Percentiles rank a stretch among this genome's conserved stretches.
These are phyloP conservation scores for Jacaranda copaia DNA, from an alignment of 257 asterid genomes.

Conservation along the genomic window DNA sequence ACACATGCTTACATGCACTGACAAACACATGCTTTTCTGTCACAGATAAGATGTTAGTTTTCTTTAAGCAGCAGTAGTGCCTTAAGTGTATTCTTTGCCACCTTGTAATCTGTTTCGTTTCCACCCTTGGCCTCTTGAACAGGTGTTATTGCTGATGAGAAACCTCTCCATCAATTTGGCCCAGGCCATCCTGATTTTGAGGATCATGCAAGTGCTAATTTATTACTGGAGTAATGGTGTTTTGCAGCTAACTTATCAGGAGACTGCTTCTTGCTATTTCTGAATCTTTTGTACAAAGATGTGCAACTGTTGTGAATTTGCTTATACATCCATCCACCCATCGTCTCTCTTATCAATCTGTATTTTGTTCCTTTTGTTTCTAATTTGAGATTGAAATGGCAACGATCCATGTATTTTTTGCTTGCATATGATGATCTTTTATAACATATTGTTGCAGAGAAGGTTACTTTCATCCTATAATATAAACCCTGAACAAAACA, in stretches of 20 bases:
- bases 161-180: constrained; percentile 62
- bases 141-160: constrained; percentile 28
- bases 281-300: not conserved
- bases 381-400: no score
- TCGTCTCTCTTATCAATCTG: not conserved
- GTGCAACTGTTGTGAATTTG: constrained; percentile 6
- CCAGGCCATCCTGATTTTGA: no score
- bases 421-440: not conserved
- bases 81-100: not conserved
- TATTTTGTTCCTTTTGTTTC: not conserved
- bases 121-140: not conserved
- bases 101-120: not conserved
- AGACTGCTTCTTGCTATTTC: constrained; percentile 6
- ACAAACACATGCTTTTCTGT: no score
- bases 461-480: constrained; percentile 53
- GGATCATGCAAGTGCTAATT: constrained; percentile 49
- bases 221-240: not conserved
- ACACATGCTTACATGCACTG: no score
- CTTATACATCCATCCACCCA: not conserved
- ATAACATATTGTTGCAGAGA: constrained; percentile 43
- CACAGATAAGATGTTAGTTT: not conserved
- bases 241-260: not conserved
- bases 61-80: not conserved
- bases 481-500: constrained; percentile 40
- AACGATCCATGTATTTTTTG: not conserved